Evolutionary conservation across 108 stramenopile species (phyloP), one percentile per base, ranked within the genome.

Genomic region (Ochromonas danica): DNA sequence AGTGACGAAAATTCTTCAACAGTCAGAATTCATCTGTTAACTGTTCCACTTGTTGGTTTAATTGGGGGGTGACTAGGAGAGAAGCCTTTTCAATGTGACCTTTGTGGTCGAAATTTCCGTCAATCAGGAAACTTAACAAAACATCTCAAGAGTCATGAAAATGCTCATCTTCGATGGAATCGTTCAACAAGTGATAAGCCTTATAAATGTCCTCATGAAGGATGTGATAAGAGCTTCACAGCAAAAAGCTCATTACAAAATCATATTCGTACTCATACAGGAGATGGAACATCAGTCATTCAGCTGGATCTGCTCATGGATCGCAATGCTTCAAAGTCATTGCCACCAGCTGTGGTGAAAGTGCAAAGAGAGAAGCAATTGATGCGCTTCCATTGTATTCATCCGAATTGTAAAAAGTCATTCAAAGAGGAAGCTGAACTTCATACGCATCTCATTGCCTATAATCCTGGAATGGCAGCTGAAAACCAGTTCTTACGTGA

Each of bases 211-310:
- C 30, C 39, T 1, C 39, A 62, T 6, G 0, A 31, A 14, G 77
- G 77, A 22, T 86, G 85, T 81, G 81, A 72, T 30, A 84, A 85
- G 42, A 57, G 33, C 0, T 86, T 86, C 81, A 79, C 78, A 31
- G 62, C 83, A 35, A 86, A 86, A 39, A 80, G 72, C 28, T 77
- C 78, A 42, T 38, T 62, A 43, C 78, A 78, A 45, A 86, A 78
- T n/a, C 85, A 86, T 70, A 42, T 84, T 42, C 80, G 83, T 1
- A 45, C 82, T 6, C 85, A 86, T 77, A n/a, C n/a, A n/a, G n/a
- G n/a, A n/a, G n/a, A n/a, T n/a, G n/a, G n/a, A n/a, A n/a, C n/a
- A n/a, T n/a, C n/a, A n/a, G n/a, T n/a, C n/a, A n/a, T n/a, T n/a
- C n/a, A n/a, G n/a, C n/a, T n/a, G n/a, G n/a, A n/a, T n/a, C n/a